These are phyloP conservation scores for Mimosa bimucronata DNA, from an alignment of 306 rosid species.

Conservation along the genomic window DNA sequence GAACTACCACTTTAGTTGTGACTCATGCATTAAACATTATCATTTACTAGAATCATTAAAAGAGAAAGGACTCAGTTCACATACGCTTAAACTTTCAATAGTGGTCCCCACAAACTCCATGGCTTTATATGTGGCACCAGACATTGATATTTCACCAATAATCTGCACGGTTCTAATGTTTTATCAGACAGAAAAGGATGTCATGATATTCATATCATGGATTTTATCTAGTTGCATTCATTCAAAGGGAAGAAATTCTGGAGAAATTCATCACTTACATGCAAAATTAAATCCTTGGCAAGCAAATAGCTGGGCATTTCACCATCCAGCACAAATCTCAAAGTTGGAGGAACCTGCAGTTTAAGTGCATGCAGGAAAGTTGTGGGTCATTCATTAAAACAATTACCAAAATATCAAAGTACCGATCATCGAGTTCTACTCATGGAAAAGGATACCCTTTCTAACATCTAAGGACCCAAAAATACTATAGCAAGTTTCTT, in stretches of 20 bases:
- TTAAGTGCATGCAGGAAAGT: conserved; percentile 9
- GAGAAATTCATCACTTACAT: conserved; percentile 53
- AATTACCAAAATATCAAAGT: conserved; percentile 10
- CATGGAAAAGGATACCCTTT: no score
- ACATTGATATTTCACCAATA: conserved; percentile 86
- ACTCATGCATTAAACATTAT: conserved; percentile 8
- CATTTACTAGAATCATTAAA: not conserved
- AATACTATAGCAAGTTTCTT: not conserved
- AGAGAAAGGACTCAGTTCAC: conserved; percentile 27
- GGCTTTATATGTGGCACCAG: conserved; percentile 94
- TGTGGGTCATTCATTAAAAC: not conserved
- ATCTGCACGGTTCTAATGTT: conserved; percentile 53
- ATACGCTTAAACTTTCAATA: conserved; percentile 81
- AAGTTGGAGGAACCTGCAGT: conserved; percentile 88
- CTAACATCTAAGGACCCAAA: no score
- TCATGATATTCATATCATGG: conserved; percentile 1
- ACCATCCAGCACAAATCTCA: conserved; percentile 88
- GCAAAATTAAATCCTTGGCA: conserved; percentile 94
- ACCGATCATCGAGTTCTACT: no score
- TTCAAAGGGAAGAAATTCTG: conserved; percentile 28
- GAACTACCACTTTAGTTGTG: conserved; percentile 25
- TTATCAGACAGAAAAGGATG: conserved; percentile 23
- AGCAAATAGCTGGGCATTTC: conserved; percentile 94
- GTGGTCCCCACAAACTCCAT: conserved; percentile 97
- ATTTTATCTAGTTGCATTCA: conserved; percentile 3